A percentile compares a stretch with the other conserved stretches of the same genome.
Conservation (phyloP, 495 filamentous ascomycete genomes). For the Hamigera avellanea region DNA sequence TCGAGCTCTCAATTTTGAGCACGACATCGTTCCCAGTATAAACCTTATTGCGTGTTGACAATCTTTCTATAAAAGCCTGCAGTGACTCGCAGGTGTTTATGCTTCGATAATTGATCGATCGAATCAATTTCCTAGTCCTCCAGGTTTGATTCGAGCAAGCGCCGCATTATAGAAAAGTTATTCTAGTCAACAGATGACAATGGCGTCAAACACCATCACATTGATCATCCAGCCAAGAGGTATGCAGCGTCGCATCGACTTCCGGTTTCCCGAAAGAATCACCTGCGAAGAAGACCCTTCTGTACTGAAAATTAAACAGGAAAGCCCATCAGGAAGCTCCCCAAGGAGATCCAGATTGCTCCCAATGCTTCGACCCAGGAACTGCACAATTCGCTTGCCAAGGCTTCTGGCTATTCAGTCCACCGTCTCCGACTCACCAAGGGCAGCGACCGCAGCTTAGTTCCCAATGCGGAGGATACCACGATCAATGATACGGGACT, state of each 20-base stretch:
- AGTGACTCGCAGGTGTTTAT: too few species aligned
- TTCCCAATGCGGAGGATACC: conserved; percentile 59
- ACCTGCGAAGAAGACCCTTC: too few species aligned
- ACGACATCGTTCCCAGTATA: too few species aligned
- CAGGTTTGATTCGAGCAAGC: too few species aligned
- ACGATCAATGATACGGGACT: conserved; percentile 53
- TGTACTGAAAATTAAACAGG: conserved; percentile 15
- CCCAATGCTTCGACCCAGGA: conserved; percentile 50
- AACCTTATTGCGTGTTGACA: too few species aligned
- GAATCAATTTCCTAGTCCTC: too few species aligned
- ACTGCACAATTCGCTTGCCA: conserved; percentile 46
- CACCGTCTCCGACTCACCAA: conserved; percentile 62
- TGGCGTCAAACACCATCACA: conserved; percentile 23
- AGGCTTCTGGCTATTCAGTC: conserved; percentile 37
- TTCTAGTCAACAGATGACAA: too few species aligned
- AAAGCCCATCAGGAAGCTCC: conserved; percentile 61
- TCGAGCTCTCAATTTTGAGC: too few species aligned
- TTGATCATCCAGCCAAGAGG: conserved; percentile 30
- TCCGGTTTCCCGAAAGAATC: too few species aligned
- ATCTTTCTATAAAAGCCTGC: too few species aligned
- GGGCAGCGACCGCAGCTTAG: conserved; percentile 51
- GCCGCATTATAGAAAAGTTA: too few species aligned
- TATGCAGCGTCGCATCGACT: conserved; percentile 19
- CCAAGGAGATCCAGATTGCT: conserved; percentile 50
- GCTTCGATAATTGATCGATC: too few species aligned